Percentiles rank a stretch among this genome's conserved stretches.
These are phyloP conservation scores for Didymosphaeria variabile DNA, from an alignment of 2,329 filamentous ascomycete species.

Conservation along the genomic window DNA sequence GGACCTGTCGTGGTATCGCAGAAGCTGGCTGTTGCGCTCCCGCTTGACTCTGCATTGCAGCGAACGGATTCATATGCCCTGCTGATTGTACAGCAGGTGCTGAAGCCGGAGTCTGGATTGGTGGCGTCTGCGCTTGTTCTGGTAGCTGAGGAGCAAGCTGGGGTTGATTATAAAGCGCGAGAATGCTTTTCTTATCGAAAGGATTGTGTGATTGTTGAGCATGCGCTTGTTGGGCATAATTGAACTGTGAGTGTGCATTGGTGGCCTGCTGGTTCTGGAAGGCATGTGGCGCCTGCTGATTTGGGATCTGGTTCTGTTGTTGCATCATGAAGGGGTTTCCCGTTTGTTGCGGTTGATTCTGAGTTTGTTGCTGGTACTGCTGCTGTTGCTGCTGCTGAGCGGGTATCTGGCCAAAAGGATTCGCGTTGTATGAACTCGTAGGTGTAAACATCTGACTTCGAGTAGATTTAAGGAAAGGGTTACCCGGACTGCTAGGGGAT, in stretches of 20 bases:
- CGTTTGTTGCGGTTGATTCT: constrained; percentile 30
- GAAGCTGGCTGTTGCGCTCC: constrained; percentile 34
- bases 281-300: constrained; percentile 70
- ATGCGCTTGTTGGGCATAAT: constrained; percentile 30
- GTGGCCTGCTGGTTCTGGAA: constrained; percentile 51
- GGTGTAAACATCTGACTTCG: constrained; percentile 55
- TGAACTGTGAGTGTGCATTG: constrained; percentile 29
- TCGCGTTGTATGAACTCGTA: constrained; percentile 34
- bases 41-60: constrained; percentile 26
- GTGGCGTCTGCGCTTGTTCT: constrained; percentile 45
- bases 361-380: constrained; percentile 28
- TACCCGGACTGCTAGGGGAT: constrained; percentile 49
- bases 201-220: constrained; percentile 44
- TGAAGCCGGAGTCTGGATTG: constrained; percentile 37
- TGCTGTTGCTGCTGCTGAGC: constrained; percentile 37
- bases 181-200: constrained; percentile 76
- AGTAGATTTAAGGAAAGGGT: constrained; percentile 56
- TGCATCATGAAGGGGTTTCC: constrained; percentile 65
- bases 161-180: constrained; percentile 76
- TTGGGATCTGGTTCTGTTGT: constrained; percentile 23
- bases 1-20: constrained; percentile 27
- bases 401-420: constrained; percentile 49
- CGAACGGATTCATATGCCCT: constrained; percentile 68
- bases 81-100: constrained; percentile 36
- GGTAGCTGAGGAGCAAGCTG: constrained; percentile 59